Base-by-base conservation (phyloP, 2,329 filamentous ascomycete species). In the Acarospora socialis region DNA sequence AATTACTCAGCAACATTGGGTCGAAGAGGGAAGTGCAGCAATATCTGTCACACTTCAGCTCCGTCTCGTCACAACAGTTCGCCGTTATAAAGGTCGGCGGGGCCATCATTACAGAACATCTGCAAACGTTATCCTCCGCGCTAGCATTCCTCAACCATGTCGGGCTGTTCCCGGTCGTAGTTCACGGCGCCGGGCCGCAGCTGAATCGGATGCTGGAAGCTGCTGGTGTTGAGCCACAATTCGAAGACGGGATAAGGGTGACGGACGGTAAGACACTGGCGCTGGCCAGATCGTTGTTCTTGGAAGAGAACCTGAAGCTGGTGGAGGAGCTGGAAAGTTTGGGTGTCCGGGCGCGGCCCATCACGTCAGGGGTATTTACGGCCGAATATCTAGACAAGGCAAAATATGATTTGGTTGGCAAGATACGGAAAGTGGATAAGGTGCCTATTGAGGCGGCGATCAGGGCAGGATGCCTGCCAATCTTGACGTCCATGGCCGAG, bases 71-170 rank as follows among this genome's bases (percentile, higher is more conserved):
- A 21, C 86, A 95, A 63, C 84, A 92, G 53, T 98, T 95, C 56
- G 87, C 86, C 44, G 87, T 98, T 29, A 92, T 98, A 60, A 98
- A 98, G 66, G 87, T 95, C 34, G 90, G 87, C 40, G 90, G 87
- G 40, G 90, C 87, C 41, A 94, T 95, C 49, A 70, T 98, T 49
- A 92, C 83, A 38, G 86, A 95, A 53, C 80, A 94, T 57, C 69
- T 95, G 34, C 81, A 93, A 55, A 84, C 86, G 49, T 73, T 98
- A 34, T 92, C 83, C 52, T 78, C 80, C 34, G 86, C 81, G 30
- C 68, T 95, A 37, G 79, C 83, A 17, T 92, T 95, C 60, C 72
- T 95, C 30, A 87, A 92, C 60, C 81, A 92, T 65, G 83, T 95
- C 51, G 84, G 86, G 23, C 70, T 98, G 23, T 94, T 83, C 60